Conservation (phyloP, 1,284 basidiomycete genomes). For the Inonotus hispidus region DNA sequence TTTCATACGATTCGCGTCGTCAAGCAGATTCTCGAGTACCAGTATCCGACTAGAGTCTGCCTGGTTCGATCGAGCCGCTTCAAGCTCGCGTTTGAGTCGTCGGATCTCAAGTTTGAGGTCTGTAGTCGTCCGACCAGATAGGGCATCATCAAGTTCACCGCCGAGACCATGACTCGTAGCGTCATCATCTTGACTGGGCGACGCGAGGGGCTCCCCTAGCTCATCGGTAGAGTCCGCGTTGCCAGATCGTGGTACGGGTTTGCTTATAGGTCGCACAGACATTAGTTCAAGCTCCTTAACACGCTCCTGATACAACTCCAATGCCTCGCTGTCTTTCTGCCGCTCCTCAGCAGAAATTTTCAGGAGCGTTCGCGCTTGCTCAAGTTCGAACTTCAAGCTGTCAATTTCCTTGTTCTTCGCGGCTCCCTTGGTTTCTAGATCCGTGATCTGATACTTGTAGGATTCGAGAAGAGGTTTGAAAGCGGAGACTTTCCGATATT, state of each 20-base stretch:
- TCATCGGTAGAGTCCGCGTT: constrained; percentile 25
- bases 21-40: constrained; percentile 85
- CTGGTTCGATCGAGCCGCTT: constrained; percentile 67
- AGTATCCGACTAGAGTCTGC: constrained; percentile 69
- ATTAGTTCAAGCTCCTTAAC: constrained; percentile 81
- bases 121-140: constrained; percentile 83
- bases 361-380: constrained; percentile 65
- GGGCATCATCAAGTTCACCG: constrained; percentile 81
- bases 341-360: constrained; percentile 67
- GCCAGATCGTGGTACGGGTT: constrained; percentile 22
- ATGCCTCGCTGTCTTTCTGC: constrained; percentile 75
- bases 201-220: constrained; percentile 35
- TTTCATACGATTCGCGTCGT: constrained; percentile 89
- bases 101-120: constrained; percentile 84
- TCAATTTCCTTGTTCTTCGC: constrained; percentile 67
- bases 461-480: constrained; percentile 91
- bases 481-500: constrained; percentile 80
- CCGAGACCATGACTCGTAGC: constrained; percentile 57
- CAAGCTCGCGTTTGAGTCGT: constrained; percentile 79
- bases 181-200: constrained; percentile 33
- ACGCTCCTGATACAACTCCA: constrained; percentile 89
- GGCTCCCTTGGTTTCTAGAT: constrained; percentile 71
- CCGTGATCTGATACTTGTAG: constrained; percentile 83
- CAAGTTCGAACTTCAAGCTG: constrained; percentile 68
- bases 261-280: constrained; percentile 39